phyloP scores from a whole-genome alignment of 257 asterid genomes.

The Nicotiana tabacum region DNA sequence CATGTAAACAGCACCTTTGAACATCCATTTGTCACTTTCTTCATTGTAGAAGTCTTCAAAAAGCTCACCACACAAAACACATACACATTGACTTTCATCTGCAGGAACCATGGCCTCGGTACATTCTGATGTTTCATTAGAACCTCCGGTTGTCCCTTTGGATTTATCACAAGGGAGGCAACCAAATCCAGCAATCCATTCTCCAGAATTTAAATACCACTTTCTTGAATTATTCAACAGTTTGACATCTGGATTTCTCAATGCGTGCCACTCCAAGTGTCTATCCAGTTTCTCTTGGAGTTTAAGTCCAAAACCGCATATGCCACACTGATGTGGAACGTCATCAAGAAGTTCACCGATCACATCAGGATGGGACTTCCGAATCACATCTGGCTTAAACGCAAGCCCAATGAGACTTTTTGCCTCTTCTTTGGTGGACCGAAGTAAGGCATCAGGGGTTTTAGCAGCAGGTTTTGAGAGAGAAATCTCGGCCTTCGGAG shows the following conservation, averaged over 20 bases:
- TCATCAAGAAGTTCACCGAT: conserved; percentile 58
- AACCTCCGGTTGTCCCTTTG: conserved; percentile 24
- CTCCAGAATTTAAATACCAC: conserved; percentile 53
- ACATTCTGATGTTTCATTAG: conserved; percentile 30
- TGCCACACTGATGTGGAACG: conserved; percentile 53
- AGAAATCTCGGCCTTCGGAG: conserved; percentile 26
- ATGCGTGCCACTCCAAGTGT: conserved; percentile 82
- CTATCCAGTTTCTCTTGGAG: conserved; percentile 55
- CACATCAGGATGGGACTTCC: conserved; percentile 58
- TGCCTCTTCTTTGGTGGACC: conserved; percentile 24
- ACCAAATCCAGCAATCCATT: conserved; percentile 49
- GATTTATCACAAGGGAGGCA: not conserved
- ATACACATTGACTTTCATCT: conserved; percentile 77
- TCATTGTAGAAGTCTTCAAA: conserved; percentile 65
- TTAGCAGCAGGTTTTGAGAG: conserved; percentile 24
- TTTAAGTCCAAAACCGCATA: conserved; percentile 62
- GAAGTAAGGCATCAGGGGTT: conserved; percentile 25
- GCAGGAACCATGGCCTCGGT: conserved; percentile 67
- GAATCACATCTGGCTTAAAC: conserved; percentile 60
- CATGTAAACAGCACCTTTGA: conserved; percentile 65
- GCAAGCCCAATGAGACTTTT: conserved; percentile 61
- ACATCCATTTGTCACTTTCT: conserved; percentile 76
- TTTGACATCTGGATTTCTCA: conserved; percentile 30
- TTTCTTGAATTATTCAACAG: conserved; percentile 35
- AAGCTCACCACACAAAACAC: conserved; percentile 78